phyloP scores from a whole-genome alignment of 345 rosid species.

The Sonneratia alba region DNA sequence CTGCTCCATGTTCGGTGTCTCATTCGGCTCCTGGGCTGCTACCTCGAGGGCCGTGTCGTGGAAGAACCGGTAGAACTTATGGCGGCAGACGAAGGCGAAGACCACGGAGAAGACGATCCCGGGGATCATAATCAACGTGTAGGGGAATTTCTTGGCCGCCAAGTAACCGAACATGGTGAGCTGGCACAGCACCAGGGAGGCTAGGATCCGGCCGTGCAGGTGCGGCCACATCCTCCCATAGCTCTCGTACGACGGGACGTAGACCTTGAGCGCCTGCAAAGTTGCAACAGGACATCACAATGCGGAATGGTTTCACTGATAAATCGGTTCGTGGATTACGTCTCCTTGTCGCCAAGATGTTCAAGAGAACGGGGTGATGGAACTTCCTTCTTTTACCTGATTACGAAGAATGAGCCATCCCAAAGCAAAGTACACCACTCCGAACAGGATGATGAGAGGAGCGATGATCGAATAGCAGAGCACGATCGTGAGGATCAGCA shows the following conservation, averaged over 20 bases:
- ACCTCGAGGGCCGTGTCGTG: slow-evolving; percentile 56
- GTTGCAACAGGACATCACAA: not conserved
- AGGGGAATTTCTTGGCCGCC: slow-evolving; percentile 40
- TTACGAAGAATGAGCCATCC: slow-evolving; percentile 88
- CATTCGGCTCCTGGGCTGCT: slow-evolving; percentile 47
- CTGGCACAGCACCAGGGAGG: slow-evolving; percentile 63
- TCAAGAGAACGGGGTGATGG: too few species aligned
- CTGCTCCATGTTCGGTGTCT: slow-evolving; percentile 47
- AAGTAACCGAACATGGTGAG: slow-evolving; percentile 63
- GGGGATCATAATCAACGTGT: slow-evolving; percentile 32
- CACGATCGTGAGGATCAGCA: slow-evolving; percentile 62
- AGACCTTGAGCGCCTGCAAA: slow-evolving; percentile 72
- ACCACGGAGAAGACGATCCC: slow-evolving; percentile 39
- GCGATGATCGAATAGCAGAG: slow-evolving; percentile 80
- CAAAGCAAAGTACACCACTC: slow-evolving; percentile 54
- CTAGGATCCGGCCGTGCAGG: slow-evolving; percentile 52
- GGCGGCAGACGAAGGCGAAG: slow-evolving; percentile 44
- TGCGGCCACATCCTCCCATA: slow-evolving; percentile 97
- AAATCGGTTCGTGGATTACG: too few species aligned
- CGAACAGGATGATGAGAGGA: slow-evolving; percentile 76
- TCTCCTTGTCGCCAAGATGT: too few species aligned
- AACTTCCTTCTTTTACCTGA: slow-evolving; percentile 35
- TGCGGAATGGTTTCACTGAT: too few species aligned
- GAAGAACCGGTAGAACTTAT: slow-evolving; percentile 63
- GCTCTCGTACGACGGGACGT: slow-evolving; percentile 77